phyloP scores from a whole-genome alignment of 768 basidiomycete species.

The Lactarius tabidus region DNA sequence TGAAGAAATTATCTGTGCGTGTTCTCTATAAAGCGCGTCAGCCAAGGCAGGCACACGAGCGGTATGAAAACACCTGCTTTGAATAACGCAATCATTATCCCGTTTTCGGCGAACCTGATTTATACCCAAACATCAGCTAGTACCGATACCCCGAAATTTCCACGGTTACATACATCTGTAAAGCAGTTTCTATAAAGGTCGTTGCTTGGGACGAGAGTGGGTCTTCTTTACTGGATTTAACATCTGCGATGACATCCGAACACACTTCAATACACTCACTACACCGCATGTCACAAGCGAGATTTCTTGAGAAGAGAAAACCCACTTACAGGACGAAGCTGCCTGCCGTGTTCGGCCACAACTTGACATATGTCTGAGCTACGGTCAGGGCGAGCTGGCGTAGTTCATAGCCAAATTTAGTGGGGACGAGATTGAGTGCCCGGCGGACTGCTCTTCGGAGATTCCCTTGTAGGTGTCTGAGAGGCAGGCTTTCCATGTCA shows the following conservation, averaged over 20 bases:
- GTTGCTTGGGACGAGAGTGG: constrained; percentile 54
- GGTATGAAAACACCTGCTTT: constrained; percentile 40
- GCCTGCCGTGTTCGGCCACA: constrained; percentile 51
- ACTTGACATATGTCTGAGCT: constrained; percentile 58
- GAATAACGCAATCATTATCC: constrained; percentile 53
- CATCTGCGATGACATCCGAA: constrained; percentile 44
- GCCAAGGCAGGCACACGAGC: neutral
- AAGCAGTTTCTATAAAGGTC: constrained; percentile 44
- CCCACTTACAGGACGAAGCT: constrained; percentile 49
- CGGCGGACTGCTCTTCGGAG: constrained; percentile 52
- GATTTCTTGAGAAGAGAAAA: neutral
- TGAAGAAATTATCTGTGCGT: constrained; percentile 10
- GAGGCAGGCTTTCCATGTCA: constrained; percentile 53
- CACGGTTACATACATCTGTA: constrained; percentile 44
- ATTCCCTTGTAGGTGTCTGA: constrained; percentile 50
- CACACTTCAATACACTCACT: constrained; percentile 55
- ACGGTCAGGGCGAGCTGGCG: constrained; percentile 61
- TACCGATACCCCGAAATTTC: constrained; percentile 22
- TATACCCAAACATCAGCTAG: constrained; percentile 10
- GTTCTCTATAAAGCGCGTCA: constrained; percentile 15
- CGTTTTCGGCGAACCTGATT: constrained; percentile 53
- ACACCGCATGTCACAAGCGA: neutral
- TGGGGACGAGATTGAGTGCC: constrained; percentile 47
- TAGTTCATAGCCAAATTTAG: constrained; percentile 60
- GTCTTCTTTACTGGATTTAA: constrained; percentile 52